Conservation (phyloP, 2,329 filamentous ascomycete species). For the Mollisiaceae sp. region DNA sequence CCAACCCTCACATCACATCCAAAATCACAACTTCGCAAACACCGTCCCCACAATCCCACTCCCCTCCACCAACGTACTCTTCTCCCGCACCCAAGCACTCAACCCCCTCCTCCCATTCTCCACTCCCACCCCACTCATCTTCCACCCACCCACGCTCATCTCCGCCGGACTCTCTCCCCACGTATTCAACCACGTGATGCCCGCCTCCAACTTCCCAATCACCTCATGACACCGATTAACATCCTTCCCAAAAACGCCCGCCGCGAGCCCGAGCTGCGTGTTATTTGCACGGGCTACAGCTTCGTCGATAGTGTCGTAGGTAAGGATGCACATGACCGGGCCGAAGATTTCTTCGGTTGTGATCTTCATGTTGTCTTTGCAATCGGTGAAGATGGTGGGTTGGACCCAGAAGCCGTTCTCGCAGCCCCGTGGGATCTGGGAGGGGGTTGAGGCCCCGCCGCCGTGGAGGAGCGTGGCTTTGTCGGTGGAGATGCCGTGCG, state of each 20-base stretch:
- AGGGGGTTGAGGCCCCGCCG: slow-evolving; percentile 68
- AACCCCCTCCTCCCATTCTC: slow-evolving; percentile 84
- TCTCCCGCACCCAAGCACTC: slow-evolving; percentile 83
- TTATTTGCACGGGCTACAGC: slow-evolving; percentile 75
- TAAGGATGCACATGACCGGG: slow-evolving; percentile 81
- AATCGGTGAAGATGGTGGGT: slow-evolving; percentile 86
- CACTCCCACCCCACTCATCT: slow-evolving; percentile 84
- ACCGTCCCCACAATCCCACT: slow-evolving; percentile 69
- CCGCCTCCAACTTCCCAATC: slow-evolving; percentile 73
- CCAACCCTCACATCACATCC: not conserved
- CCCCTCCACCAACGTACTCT: slow-evolving; percentile 88
- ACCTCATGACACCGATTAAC: slow-evolving; percentile 76
- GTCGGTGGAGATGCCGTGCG: slow-evolving; percentile 74
- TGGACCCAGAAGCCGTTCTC: slow-evolving; percentile 79
- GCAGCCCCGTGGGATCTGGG: slow-evolving; percentile 42
- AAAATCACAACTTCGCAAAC: slow-evolving; percentile 63
- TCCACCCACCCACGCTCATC: slow-evolving; percentile 94
- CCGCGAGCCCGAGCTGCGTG: slow-evolving; percentile 79
- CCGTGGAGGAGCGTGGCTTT: slow-evolving; percentile 76
- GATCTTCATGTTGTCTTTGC: slow-evolving; percentile 81
- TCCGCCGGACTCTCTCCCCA: slow-evolving; percentile 93
- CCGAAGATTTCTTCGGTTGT: slow-evolving; percentile 87
- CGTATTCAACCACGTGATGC: slow-evolving; percentile 91
- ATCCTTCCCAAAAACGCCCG: slow-evolving; percentile 81
- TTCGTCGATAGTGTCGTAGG: slow-evolving; percentile 73